Base-by-base conservation (phyloP, 257 asterid species). In the Mitragyna speciosa region DNA sequence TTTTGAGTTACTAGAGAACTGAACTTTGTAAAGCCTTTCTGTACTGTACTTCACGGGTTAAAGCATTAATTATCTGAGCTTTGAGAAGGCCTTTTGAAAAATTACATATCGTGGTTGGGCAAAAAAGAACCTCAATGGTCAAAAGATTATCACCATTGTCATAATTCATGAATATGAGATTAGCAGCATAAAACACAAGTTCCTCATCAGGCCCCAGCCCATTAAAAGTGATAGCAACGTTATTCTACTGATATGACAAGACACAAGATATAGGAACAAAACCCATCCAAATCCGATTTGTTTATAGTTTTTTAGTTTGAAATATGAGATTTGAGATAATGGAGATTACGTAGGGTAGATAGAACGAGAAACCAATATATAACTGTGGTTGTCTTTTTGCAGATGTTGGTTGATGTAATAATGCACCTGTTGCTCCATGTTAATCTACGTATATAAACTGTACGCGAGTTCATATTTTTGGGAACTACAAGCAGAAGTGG, bases 141-240 rank as follows among this genome's bases (percentile, higher is more conserved):
- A 76, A 64, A 63, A 63, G 79, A 76, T 63, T 63, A 45, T 59
- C 3, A n/a, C 30, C 39, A 41, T 61, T 15, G n/a, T 15, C 24
- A 7, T 66, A 43, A 43, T 41, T 41, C 26, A 16, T 22, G 73
- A 47, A 76, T 3, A 7, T 45, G 72, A 64, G 54, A 22, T 76
- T 47, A 45, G 17, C 48, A 63, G 63, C 59, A 76, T 54, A 74
- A 52, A 31, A 6, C 30, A 54, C 52, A 39, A 20, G 69, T 48
- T 39, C 45, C 41, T 16, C 26, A 9, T 48, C 15, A 8, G 28
- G 26, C 43, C 59, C 73, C 64, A 76, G 48, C 64, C 28, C 49
- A 76, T 19, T 33, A 76, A 63, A 63, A 45, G 80, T 45, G 63
- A 47, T 65, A 2, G 41, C 73, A 39, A 41, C 73, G 16, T 41